Evolutionary conservation across 768 basidiomycete genomes (phyloP), one percentile per base, ranked within the genome.

Genomic region (Daedaleopsis nitida): DNA sequence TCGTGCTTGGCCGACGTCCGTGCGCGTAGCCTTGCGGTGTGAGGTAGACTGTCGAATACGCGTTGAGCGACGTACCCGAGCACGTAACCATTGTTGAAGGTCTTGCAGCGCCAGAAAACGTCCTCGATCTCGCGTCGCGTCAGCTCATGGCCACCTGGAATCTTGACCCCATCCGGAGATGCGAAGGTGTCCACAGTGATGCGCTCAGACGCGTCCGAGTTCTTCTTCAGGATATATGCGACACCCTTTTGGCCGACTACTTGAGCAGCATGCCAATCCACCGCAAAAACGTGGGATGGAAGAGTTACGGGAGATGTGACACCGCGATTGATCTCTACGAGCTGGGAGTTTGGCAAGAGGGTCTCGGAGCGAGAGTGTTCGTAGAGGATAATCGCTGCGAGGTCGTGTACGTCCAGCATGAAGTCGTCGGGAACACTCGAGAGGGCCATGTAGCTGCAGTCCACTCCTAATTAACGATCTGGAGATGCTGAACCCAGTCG

Each of bases 101-200:
- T 48, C 61, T 69, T 66, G 58, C 66, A 67, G 7, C 65, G 62
- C 68, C 68, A 68, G 63, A 53, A 69, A 12, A 62, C 64, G 59
- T 62, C 59, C 54, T 67, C 68, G 43, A 67, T 55, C 47, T 64
- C 68, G n/a, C 63, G 62, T 2, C 67, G 59, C 19, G 57, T 60
- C 23, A 62, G 62, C 16, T 52, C 38, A 17, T 44, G 6, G 13
- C 62, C 62, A 13, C 14, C 14, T 19, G 61, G 37, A 16, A 57
- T 54, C 56, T 60, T 62, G n/a, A 68, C 58, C 21, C 63, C 63
- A 17, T 57, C 50, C 9, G 59, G 64, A 27, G 58, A 49, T 7
- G 56, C 58, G 54, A 59, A 64, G 51, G 52, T 59, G 27, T 65
- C 64, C 44, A 65, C 37, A 2, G 58, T 62, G 8, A 50, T 55